Conservation (phyloP, 129 eudicot species). For the Chrysanthemum lavandulifolium region DNA sequence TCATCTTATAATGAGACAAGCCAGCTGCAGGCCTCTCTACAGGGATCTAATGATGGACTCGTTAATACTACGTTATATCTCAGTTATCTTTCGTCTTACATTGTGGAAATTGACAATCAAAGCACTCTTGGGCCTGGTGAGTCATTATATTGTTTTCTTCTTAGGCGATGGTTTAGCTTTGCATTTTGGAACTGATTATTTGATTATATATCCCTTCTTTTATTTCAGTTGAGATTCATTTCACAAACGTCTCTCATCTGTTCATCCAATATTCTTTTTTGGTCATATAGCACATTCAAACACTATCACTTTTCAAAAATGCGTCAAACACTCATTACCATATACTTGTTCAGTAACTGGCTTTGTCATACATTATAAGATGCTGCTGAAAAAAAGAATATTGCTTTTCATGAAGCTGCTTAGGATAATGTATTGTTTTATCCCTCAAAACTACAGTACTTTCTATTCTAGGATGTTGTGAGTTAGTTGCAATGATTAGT, state of each 20-base stretch:
- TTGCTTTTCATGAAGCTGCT: too few relatives aligned
- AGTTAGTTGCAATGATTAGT: not conserved
- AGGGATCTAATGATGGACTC: conserved; percentile 61
- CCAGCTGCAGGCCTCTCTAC: conserved; percentile 68
- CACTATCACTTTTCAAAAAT: too few relatives aligned
- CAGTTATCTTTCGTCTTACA: conserved; percentile 71
- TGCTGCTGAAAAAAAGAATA: too few relatives aligned
- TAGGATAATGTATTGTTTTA: too few relatives aligned
- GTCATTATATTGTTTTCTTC: conserved; percentile 16
- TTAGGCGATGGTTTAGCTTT: not conserved
- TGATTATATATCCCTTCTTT: not conserved
- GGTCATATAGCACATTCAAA: too few relatives aligned
- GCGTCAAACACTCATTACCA: too few relatives aligned
- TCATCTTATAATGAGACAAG: conserved; percentile 56
- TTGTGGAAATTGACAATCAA: conserved; percentile 80
- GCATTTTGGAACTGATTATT: not conserved
- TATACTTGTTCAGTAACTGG: too few relatives aligned
- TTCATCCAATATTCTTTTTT: too few relatives aligned
- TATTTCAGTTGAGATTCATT: too few relatives aligned
- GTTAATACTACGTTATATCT: conserved; percentile 64
- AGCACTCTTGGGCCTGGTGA: conserved; percentile 87
- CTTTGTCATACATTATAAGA: too few relatives aligned
- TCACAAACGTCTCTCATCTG: too few relatives aligned
- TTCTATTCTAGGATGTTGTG: not conserved
- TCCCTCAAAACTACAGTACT: not conserved